Conservation (phyloP, 768 basidiomycete species). For the Pleurotus salmoneostramineus region DNA sequence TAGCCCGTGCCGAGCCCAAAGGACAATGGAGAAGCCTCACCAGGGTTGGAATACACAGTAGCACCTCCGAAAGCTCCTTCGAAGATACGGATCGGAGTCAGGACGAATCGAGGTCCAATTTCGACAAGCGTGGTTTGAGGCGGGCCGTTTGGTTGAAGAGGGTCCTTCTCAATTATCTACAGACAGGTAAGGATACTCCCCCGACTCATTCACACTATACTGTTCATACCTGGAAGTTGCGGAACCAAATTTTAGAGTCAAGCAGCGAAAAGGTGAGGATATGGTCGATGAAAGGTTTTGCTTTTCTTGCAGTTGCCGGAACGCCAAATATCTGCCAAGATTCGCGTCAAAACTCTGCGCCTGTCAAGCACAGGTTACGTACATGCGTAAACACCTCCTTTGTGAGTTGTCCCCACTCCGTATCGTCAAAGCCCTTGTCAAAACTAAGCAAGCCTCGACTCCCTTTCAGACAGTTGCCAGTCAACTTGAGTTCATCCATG, state of each 20-base stretch:
- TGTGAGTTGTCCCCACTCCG: constrained; percentile 79
- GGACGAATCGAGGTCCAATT: constrained; percentile 95
- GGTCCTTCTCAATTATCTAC: constrained; percentile 93
- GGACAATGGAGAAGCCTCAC: constrained; percentile 38
- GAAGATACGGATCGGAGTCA: constrained; percentile 97
- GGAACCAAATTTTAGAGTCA: constrained; percentile 98
- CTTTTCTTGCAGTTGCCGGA: constrained; percentile 82
- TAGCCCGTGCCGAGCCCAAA: background rate
- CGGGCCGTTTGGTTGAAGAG: constrained; percentile 79
- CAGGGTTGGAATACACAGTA: constrained; percentile 93
- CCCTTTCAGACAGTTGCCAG: constrained; percentile 96
- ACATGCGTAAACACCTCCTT: constrained; percentile 96
- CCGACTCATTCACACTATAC: background rate
- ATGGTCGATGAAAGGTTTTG: constrained; percentile 98
- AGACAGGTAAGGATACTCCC: constrained; percentile 6
- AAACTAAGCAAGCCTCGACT: constrained; percentile 91
- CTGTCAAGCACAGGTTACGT: constrained; percentile 23
- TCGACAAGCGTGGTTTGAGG: constrained; percentile 88
- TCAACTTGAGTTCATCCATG: constrained; percentile 99
- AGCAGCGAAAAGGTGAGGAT: constrained; percentile 94
- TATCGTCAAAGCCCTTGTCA: constrained; percentile 85
- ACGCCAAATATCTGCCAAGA: constrained; percentile 84
- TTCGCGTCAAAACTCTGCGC: background rate
- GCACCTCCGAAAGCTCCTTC: constrained; percentile 96
- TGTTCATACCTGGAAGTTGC: constrained; percentile 86